phyloP scores from a whole-genome alignment of 495 filamentous ascomycete species.

The Friedmanniomyces endolithicus region DNA sequence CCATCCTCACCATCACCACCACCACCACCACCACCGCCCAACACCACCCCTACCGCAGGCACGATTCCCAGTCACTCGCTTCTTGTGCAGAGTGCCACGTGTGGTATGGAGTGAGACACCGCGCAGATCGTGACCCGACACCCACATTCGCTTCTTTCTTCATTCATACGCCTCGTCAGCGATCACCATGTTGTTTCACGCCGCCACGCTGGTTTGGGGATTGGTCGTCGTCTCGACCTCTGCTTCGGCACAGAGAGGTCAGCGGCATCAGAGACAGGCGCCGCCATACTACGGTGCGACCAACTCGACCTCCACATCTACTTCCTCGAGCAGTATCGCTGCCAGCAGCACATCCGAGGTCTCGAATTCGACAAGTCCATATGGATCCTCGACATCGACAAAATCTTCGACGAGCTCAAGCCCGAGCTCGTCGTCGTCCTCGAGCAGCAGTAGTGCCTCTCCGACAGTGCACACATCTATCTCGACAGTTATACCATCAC shows the following conservation, averaged over 20 bases:
- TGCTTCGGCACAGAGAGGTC: background rate
- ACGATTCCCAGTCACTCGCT: background rate
- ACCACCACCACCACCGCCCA: no score
- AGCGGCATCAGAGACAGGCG: constrained; percentile 1
- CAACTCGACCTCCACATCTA: background rate
- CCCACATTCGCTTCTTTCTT: background rate
- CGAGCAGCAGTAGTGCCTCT: no score
- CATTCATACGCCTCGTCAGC: background rate
- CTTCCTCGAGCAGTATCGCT: background rate
- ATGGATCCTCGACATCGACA: background rate
- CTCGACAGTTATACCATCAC: background rate
- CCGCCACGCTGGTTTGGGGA: background rate
- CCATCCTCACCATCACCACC: background rate
- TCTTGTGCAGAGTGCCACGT: background rate
- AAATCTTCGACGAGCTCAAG: background rate
- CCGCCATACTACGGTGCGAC: background rate
- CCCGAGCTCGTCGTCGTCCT: background rate
- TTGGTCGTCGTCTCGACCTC: background rate
- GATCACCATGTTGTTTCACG: background rate
- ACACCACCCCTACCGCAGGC: background rate
- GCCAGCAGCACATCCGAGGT: background rate
- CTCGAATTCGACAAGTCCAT: background rate
- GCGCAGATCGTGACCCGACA: background rate
- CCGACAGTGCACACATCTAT: background rate
- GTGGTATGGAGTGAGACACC: background rate